Percentiles rank a stretch among this genome's conserved stretches.
These are phyloP conservation scores for Stellera chamaejasme DNA, from an alignment of 345 rosid species.

Conservation along the genomic window DNA sequence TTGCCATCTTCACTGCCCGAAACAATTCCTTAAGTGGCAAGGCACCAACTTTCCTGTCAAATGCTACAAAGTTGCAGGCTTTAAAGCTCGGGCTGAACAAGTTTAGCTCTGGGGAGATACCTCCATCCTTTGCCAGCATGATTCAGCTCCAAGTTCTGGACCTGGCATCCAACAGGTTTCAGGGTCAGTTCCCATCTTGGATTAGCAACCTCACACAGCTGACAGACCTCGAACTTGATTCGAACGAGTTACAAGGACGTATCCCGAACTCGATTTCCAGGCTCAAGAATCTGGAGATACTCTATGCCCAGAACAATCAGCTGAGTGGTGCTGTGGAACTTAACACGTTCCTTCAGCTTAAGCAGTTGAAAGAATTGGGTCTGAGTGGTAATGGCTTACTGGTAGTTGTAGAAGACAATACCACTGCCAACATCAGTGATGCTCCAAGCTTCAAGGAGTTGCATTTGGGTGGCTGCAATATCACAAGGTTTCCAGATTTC, in stretches of 20 bases:
- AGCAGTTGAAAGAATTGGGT: neutral
- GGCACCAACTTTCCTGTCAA: neutral
- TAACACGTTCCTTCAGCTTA: neutral
- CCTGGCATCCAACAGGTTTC: neutral
- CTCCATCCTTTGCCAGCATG: neutral
- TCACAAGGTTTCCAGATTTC: neutral
- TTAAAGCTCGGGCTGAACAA: neutral
- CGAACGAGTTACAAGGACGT: constrained; percentile 4
- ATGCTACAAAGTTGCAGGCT: no score
- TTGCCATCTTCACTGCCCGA: neutral
- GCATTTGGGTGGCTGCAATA: neutral
- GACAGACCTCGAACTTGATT: neutral
- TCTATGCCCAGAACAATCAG: neutral
- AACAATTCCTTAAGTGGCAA: neutral
- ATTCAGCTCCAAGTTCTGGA: neutral
- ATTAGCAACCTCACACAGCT: neutral
- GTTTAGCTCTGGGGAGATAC: neutral
- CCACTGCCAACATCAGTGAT: neutral
- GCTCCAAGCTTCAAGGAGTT: neutral
- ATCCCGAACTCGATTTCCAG: constrained; percentile 5
- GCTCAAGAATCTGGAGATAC: neutral
- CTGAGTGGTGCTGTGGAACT: neutral
- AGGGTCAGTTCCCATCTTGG: neutral
- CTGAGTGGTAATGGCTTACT: neutral
- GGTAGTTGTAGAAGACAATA: neutral